Conservation (phyloP, 345 rosid species). For the Lumnitzera littorea region DNA sequence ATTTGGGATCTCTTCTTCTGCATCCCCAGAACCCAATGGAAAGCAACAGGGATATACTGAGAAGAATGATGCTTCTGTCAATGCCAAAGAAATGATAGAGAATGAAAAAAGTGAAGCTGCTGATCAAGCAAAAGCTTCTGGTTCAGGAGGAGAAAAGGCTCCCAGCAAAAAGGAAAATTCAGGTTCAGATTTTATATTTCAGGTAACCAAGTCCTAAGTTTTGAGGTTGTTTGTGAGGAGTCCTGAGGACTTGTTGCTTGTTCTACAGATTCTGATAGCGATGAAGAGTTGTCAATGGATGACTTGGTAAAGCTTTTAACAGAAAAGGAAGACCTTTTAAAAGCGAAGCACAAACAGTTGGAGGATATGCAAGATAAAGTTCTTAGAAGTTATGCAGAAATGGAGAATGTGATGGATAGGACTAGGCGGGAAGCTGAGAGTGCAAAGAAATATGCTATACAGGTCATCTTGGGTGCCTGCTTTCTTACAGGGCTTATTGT, state of each 20-base stretch:
- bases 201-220: conserved; percentile 17
- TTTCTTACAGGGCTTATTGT: conserved; percentile 33
- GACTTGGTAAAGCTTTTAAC: conserved; percentile 70
- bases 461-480: conserved; percentile 30
- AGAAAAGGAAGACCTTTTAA: conserved; percentile 74
- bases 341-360: conserved; percentile 52
- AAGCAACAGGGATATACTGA: conserved; percentile 32
- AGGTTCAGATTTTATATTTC: conserved; percentile 29
- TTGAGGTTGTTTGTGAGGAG: conserved; percentile 20
- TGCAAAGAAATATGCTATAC: conserved; percentile 82
- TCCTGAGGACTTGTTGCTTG: conserved; percentile 28
- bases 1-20: conserved; percentile 63
- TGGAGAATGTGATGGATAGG: conserved; percentile 85
- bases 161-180: conserved; percentile 23
- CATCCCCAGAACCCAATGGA: conserved; percentile 50
- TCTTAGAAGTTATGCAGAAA: conserved; percentile 76
- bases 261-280: conserved; percentile 44
- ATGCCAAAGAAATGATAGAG: conserved; percentile 10
- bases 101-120: conserved; percentile 22
- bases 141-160: not conserved
- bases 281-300: conserved; percentile 50
- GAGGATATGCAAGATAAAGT: conserved; percentile 75
- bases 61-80: conserved; percentile 9
- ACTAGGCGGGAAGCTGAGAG: conserved; percentile 86
- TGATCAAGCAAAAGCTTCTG: not conserved